Evolutionary conservation across 2,329 filamentous ascomycete species (phyloP).

Genomic region (Zasmidium angulare): DNA sequence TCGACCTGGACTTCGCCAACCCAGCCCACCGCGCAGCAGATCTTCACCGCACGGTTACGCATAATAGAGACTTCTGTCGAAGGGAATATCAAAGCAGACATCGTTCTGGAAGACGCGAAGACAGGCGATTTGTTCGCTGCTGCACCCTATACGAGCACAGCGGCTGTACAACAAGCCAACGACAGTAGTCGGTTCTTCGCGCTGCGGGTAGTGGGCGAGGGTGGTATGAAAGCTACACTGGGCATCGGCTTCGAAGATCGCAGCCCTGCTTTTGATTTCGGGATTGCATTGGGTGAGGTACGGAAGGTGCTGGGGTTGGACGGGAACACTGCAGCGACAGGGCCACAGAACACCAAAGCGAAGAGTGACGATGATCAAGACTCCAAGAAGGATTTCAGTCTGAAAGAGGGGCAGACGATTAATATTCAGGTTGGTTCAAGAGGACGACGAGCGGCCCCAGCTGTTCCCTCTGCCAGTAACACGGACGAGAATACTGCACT

Average conservation of each 20-base stretch:
- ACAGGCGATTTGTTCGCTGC: constrained; percentile 79
- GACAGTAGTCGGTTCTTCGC: constrained; percentile 86
- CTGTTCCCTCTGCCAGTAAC: constrained; percentile 40
- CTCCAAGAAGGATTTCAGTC: constrained; percentile 70
- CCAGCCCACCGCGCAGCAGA: constrained; percentile 65
- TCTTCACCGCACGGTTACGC: constrained; percentile 81
- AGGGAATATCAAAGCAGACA: constrained; percentile 48
- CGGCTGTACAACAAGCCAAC: constrained; percentile 71
- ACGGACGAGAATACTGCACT: constrained; percentile 46
- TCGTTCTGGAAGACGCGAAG: constrained; percentile 74
- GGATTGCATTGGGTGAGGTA: constrained; percentile 75
- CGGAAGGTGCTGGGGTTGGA: constrained; percentile 67
- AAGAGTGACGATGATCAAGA: constrained; percentile 46
- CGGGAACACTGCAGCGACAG: constrained; percentile 56
- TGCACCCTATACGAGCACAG: constrained; percentile 68
- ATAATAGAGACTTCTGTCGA: constrained; percentile 36
- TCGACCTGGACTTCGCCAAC: constrained; percentile 70
- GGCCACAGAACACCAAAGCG: constrained; percentile 51
- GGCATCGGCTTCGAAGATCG: constrained; percentile 87
- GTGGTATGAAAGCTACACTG: constrained; percentile 72
- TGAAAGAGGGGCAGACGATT: constrained; percentile 89
- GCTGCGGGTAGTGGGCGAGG: constrained; percentile 72
- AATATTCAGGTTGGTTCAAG: constrained; percentile 71
- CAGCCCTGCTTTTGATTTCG: constrained; percentile 82
- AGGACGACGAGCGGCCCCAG: constrained; percentile 41